phyloP scores from a whole-genome alignment of 805 yeast species.

The Diddensiella santjacobensis region DNA sequence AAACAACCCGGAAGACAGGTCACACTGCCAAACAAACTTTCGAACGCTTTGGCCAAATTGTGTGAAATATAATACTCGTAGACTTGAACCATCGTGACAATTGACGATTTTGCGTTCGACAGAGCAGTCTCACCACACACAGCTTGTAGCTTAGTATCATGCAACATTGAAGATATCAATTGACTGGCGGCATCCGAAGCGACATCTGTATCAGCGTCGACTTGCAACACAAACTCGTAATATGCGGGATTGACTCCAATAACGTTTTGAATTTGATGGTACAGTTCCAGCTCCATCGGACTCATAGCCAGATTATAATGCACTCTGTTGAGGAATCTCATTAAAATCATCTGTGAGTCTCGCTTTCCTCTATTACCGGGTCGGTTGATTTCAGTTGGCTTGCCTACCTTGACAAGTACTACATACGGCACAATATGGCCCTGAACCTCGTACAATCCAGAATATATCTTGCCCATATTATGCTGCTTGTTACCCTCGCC shows the following conservation, averaged over 20 bases:
- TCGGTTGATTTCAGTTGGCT: slow-evolving; percentile 51
- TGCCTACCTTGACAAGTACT: slow-evolving; percentile 57
- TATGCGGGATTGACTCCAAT: slow-evolving; percentile 57
- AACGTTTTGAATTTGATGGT: slow-evolving; percentile 51
- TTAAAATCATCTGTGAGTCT: slow-evolving; percentile 57
- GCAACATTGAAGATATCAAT: slow-evolving; percentile 53
- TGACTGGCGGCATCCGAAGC: slow-evolving; percentile 52
- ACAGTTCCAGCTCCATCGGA: slow-evolving; percentile 52
- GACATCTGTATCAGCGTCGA: slow-evolving; percentile 62
- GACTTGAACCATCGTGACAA: slow-evolving; percentile 60
- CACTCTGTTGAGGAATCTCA: slow-evolving; percentile 58
- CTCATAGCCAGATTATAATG: slow-evolving; percentile 60
- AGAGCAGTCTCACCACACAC: slow-evolving; percentile 61
- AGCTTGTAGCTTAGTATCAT: slow-evolving; percentile 54
- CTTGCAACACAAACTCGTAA: slow-evolving; percentile 53
- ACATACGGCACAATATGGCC: slow-evolving; percentile 55
- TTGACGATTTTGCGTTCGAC: slow-evolving; percentile 47
- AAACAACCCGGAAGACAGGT: slow-evolving; percentile 67
- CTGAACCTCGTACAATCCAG: slow-evolving; percentile 55
- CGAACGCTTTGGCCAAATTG: slow-evolving; percentile 61
- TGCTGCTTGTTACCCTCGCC: slow-evolving; percentile 62
- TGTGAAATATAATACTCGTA: slow-evolving; percentile 63
- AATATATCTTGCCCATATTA: slow-evolving; percentile 58
- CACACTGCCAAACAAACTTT: slow-evolving; percentile 57
- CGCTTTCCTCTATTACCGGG: slow-evolving; percentile 68